Percentiles rank a stretch among this genome's conserved stretches.
These are phyloP conservation scores for Bryoerythrophyllum caledonicum DNA, from an alignment of 225 moss, liverwort and hornwort species.

Conservation along the genomic window DNA sequence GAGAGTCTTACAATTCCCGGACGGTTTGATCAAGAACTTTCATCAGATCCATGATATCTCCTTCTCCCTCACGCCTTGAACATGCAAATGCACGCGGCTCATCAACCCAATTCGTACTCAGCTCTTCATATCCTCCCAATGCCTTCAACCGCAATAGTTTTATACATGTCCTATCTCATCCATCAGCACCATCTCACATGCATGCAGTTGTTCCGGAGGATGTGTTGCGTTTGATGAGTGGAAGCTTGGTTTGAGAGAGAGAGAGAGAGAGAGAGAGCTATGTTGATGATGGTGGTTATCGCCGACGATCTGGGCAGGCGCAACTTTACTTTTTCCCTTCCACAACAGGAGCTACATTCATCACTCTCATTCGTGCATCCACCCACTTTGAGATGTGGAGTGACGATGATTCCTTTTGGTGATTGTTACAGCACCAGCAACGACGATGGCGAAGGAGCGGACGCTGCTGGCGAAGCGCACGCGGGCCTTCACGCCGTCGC, in stretches of 20 bases:
- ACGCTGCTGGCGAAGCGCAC: constrained; percentile 51
- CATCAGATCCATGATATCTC: constrained; percentile 84
- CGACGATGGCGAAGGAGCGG: constrained; percentile 35
- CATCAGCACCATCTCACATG: not conserved
- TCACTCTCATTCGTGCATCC: constrained; percentile 35
- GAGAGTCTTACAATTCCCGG: constrained; percentile 77
- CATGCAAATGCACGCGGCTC: constrained; percentile 30
- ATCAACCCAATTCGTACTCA: constrained; percentile 18
- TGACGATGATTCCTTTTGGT: not conserved
- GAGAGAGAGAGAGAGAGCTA: not conserved
- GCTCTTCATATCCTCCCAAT: not conserved
- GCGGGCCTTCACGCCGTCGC: constrained; percentile 53
- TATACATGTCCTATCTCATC: no score
- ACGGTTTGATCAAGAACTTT: constrained; percentile 95
- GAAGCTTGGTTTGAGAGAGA: not conserved
- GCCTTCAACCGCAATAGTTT: not conserved
- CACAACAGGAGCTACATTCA: constrained; percentile 37
- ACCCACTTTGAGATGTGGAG: not conserved
- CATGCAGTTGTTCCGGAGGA: not conserved
- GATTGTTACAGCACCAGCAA: not conserved
- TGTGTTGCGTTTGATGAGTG: not conserved
- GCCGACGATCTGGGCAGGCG: constrained; percentile 44
- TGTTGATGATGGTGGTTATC: constrained; percentile 39
- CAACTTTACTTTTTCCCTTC: constrained; percentile 35
- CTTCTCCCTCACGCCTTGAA: constrained; percentile 24